Percentiles rank a stretch among this genome's conserved stretches.
Conservation (phyloP, 140 eudicot species). For the Senecio squalidus region DNA sequence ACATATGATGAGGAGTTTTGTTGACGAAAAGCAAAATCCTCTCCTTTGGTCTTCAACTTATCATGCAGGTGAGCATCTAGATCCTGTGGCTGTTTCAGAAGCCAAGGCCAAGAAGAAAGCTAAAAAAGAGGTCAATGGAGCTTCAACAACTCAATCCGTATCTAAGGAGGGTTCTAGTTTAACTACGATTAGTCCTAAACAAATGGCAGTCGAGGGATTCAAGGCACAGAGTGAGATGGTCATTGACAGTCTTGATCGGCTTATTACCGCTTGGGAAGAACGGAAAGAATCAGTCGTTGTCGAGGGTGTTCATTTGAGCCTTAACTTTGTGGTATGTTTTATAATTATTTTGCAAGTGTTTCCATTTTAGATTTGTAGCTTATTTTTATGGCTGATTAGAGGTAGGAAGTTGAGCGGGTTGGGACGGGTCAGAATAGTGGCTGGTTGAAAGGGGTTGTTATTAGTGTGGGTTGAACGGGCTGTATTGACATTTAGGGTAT, state of each 20-base stretch:
- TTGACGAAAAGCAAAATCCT: constrained; percentile 11
- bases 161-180: constrained; percentile 28
- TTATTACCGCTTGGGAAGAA: constrained; percentile 88
- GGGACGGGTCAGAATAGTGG: not conserved
- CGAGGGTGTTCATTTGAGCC: constrained; percentile 97
- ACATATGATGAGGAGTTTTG: constrained; percentile 15
- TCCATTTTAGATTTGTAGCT: not conserved
- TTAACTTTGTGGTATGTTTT: constrained; percentile 68
- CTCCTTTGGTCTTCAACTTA: constrained; percentile 90
- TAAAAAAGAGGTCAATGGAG: constrained; percentile 46
- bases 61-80: constrained; percentile 85
- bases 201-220: constrained; percentile 91
- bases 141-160: constrained; percentile 23
- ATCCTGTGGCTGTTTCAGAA: constrained; percentile 83
- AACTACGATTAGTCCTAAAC: constrained; percentile 53
- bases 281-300: constrained; percentile 86
- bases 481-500: too few relatives aligned
- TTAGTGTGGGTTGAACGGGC: not conserved
- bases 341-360: too few relatives aligned
- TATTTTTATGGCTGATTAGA: not conserved
- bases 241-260: constrained; percentile 85
- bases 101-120: constrained; percentile 75
- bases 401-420: not conserved
- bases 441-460: not conserved
- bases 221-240: constrained; percentile 98